Evolutionary conservation across 75 land plant genomes (phyloP), one percentile per base, ranked within the genome.

Genomic region (Pinus tabuliformis): DNA sequence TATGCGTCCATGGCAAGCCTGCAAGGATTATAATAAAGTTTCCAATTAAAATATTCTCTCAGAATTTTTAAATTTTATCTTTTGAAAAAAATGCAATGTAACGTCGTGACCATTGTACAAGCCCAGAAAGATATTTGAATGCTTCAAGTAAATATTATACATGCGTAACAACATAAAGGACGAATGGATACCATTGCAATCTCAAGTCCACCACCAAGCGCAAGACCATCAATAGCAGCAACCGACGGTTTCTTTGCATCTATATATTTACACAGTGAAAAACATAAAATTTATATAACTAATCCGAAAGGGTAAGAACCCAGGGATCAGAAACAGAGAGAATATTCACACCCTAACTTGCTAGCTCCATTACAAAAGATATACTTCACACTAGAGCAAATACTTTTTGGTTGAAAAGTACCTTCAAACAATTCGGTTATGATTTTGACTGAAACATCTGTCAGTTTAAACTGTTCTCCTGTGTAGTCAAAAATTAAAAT

Each of bases 151-250:
- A 26, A 77, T 21, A 59, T 62, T 20, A 65, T 45, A 16, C 18
- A 45, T 17, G 57, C 30, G 56, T 56, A 16, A 24, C 60, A 60
- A 39, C 5, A 62, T 72, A 62, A 56, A 17, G 26, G 1, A 76
- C 15, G 13, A 68, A 68, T 36, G 61, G 86, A 64, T 80, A 96
- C 99, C 98, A 97, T 94, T 74, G 99, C 98, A 81, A 97, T 77
- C 80, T 97, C 99, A 68, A 97, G 77, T 39, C 99, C 99, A 70
- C 99, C 99, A 80, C 99, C 99, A 52, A 97, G 84, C 58, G 99
- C 98, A 81, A 95, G 87, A 7, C 99, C 99, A 72, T 95, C 93
- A 73, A 97, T 92, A 57, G 99, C 99, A 73, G 99, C 99, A 74
- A 97, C 99, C 20, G 95, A 84, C 24, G 99, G 99, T 77, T 97